A percentile compares a stretch with the other conserved stretches of the same genome.
phyloP scores from a whole-genome alignment of 2,329 filamentous ascomycete species.

The Nemania abortiva region DNA sequence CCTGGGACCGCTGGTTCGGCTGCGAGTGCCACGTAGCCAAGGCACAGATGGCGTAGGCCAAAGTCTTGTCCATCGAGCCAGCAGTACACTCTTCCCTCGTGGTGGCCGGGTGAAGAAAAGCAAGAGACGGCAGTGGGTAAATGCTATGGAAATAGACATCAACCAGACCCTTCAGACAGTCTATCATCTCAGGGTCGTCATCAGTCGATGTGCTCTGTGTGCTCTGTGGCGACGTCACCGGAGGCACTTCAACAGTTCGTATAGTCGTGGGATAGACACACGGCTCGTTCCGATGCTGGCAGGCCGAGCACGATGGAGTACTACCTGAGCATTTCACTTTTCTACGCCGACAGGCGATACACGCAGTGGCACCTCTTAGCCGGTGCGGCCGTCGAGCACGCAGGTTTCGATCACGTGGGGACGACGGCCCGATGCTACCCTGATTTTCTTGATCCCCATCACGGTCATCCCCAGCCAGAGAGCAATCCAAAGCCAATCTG shows the following conservation, averaged over 20 bases:
- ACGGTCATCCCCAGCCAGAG: not conserved
- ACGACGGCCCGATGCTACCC: not conserved
- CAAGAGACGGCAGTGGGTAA: slow-evolving; percentile 3
- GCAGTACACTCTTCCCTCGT: not conserved
- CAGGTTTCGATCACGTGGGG: not conserved
- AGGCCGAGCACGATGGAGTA: slow-evolving; percentile 6
- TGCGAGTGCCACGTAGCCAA: not conserved
- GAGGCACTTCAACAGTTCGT: not conserved
- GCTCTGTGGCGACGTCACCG: not conserved
- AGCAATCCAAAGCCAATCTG: slow-evolving; percentile 8
- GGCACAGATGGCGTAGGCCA: slow-evolving; percentile 14
- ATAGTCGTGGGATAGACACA: not conserved
- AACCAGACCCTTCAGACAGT: not conserved
- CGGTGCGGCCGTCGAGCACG: not conserved
- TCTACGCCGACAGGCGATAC: slow-evolving; percentile 5
- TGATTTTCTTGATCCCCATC: not conserved
- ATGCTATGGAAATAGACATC: slow-evolving; percentile 4
- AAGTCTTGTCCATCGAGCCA: slow-evolving; percentile 2
- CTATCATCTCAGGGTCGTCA: not conserved
- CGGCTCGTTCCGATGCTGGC: not conserved
- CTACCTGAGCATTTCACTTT: slow-evolving; percentile 1
- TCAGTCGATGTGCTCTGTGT: not conserved
- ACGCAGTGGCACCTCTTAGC: not conserved
- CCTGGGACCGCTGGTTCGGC: not conserved
- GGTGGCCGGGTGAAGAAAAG: slow-evolving; percentile 7